A percentile compares a stretch with the other conserved stretches of the same genome.
phyloP scores from a whole-genome alignment of 345 rosid genomes.

The Excoecaria cochinchinensis region DNA sequence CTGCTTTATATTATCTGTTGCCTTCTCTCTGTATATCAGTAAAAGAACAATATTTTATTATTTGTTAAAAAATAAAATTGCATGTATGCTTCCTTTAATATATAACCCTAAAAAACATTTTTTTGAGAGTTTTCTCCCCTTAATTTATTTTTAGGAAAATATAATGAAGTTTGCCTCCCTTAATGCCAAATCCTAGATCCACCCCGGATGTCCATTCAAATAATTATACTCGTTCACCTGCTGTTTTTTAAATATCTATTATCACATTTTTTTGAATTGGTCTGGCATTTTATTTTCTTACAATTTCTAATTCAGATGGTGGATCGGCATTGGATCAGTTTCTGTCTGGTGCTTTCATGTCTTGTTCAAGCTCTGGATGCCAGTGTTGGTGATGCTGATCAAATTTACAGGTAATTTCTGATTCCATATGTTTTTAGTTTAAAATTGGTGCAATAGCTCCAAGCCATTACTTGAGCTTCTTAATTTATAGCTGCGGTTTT shows the following conservation, averaged over 20 bases:
- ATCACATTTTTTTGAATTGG: background rate
- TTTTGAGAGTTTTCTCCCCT: no score
- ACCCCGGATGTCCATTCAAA: background rate
- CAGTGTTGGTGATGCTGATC: constrained; percentile 31
- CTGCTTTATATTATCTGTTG: background rate
- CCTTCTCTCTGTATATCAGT: no score
- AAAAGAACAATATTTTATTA: background rate
- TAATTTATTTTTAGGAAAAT: no score
- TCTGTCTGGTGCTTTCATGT: constrained; percentile 17
- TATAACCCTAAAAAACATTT: no score
- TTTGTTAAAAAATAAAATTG: no score
- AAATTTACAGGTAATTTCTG: constrained; percentile 24
- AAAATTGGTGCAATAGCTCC: background rate
- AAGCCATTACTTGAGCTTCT: background rate
- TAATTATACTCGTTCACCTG: background rate
- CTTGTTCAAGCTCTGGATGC: constrained; percentile 23
- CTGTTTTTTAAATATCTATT: background rate
- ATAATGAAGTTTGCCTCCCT: no score
- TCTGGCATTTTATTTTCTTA: background rate
- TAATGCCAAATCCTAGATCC: no score
- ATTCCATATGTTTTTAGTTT: background rate
- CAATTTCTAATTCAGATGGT: constrained; percentile 11
- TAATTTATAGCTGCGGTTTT: background rate
- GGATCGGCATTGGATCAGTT: constrained; percentile 18
- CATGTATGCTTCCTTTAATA: no score